These are phyloP conservation scores for Fusarium falciforme DNA, from an alignment of 2,329 filamentous ascomycete genomes.

Conservation along the genomic window DNA sequence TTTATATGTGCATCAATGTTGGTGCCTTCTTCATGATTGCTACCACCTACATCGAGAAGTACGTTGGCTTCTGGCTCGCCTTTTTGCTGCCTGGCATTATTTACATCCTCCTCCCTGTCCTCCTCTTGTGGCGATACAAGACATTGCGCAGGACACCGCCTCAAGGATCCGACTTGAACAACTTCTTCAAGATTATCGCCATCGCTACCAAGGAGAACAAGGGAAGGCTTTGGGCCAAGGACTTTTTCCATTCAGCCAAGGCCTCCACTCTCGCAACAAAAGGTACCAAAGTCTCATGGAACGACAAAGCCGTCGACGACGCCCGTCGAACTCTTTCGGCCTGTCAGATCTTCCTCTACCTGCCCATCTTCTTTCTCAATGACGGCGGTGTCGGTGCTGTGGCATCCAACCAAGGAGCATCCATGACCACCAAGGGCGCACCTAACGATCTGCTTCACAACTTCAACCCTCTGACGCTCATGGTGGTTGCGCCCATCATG, in stretches of 20 bases:
- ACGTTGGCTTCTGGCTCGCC: slow-evolving; percentile 49
- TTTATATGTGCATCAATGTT: not conserved
- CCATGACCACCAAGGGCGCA: slow-evolving; percentile 58
- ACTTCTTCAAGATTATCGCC: slow-evolving; percentile 55
- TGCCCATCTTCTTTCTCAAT: not conserved
- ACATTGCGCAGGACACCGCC: slow-evolving; percentile 68
- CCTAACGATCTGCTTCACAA: slow-evolving; percentile 72
- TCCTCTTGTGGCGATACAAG: slow-evolving; percentile 68
- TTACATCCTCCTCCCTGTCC: slow-evolving; percentile 68
- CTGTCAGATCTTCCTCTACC: not conserved
- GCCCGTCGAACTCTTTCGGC: not conserved
- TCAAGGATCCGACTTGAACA: slow-evolving; percentile 72
- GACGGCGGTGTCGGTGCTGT: not conserved
- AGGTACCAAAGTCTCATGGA: not conserved
- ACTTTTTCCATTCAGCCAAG: slow-evolving; percentile 46
- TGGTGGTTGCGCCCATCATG: slow-evolving; percentile 55
- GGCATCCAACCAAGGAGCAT: slow-evolving; percentile 51
- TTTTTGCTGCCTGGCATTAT: slow-evolving; percentile 49
- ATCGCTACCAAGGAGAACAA: slow-evolving; percentile 44
- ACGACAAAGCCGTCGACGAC: not conserved
- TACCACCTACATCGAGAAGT: not conserved
- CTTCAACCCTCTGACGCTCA: slow-evolving; percentile 69
- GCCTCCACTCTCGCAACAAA: not conserved
- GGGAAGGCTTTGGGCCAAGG: slow-evolving; percentile 58
- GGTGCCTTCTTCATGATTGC: not conserved